Percentiles rank a stretch among this genome's conserved stretches.
Conservation (phyloP, 768 basidiomycete genomes). For the Collybia mongolica region DNA sequence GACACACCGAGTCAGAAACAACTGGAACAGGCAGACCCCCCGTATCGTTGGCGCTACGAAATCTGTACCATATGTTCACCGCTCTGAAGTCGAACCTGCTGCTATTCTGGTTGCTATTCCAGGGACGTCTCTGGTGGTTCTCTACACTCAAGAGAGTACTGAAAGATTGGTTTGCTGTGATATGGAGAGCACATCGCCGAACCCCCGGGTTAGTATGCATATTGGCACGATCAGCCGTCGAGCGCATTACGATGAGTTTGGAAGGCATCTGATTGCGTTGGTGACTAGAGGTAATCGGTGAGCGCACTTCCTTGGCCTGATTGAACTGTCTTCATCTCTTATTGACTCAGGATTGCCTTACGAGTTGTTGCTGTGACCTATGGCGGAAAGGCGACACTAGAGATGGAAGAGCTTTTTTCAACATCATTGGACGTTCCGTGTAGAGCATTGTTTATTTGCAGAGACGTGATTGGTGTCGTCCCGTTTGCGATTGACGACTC, state of each 20-base stretch:
- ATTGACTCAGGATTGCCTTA: background rate
- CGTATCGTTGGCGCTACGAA: slow-evolving; percentile 7
- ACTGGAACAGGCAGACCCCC: slow-evolving; percentile 10
- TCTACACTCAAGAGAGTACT: background rate
- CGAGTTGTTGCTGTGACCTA: slow-evolving; percentile 2
- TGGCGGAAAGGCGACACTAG: background rate
- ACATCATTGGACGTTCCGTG: background rate
- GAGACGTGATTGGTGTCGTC: slow-evolving; percentile 6
- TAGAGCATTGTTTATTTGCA: slow-evolving; percentile 5
- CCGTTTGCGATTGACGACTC: background rate
- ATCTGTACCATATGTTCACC: background rate
- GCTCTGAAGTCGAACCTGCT: background rate
- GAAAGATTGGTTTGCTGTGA: background rate
- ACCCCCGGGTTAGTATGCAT: background rate
- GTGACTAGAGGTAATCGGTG: background rate
- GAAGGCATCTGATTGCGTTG: slow-evolving; percentile 7
- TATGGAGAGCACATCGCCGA: slow-evolving; percentile 3
- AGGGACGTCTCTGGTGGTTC: slow-evolving; percentile 8
- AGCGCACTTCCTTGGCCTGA: background rate
- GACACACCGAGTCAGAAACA: slow-evolving; percentile 5
- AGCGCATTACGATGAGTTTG: slow-evolving; percentile 6
- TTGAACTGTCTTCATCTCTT: background rate
- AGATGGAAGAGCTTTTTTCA: background rate
- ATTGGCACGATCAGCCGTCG: background rate
- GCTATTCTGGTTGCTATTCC: slow-evolving; percentile 12